These are phyloP conservation scores for Sedum album DNA, from an alignment of 164 flowering plant genomes.

Conservation along the genomic window DNA sequence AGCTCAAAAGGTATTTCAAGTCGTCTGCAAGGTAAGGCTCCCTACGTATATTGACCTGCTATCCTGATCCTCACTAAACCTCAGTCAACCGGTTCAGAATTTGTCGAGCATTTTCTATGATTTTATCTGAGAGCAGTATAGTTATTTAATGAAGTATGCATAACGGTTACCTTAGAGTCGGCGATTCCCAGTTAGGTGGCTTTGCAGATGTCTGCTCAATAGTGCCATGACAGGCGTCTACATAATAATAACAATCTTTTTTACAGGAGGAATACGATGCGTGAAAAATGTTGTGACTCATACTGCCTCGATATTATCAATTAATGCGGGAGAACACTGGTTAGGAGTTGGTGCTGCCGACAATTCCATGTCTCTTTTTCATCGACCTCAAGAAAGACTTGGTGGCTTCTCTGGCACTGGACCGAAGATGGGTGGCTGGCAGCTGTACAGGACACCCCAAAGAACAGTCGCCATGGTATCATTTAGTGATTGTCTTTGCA, in stretches of 20 bases:
- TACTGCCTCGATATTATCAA: constrained; percentile 59
- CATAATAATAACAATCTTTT: not conserved
- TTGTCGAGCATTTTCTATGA: no score
- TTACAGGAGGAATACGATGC: constrained; percentile 69
- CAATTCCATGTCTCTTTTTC: constrained; percentile 95
- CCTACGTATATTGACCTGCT: not conserved
- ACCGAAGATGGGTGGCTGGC: constrained; percentile 82
- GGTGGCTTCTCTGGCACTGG: constrained; percentile 66
- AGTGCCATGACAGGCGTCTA: not conserved
- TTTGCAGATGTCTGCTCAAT: not conserved
- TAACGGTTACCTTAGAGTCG: not conserved
- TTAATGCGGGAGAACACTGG: constrained; percentile 96
- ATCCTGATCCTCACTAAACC: not conserved
- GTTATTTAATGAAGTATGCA: no score
- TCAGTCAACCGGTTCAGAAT: not conserved
- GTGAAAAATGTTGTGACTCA: constrained; percentile 89
- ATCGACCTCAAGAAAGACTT: constrained; percentile 92
- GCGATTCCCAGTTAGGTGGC: not conserved
- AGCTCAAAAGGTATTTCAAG: not conserved
- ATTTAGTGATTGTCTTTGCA: not conserved
- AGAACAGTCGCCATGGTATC: constrained; percentile 71
- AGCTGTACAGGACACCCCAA: constrained; percentile 92
- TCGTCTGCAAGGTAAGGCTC: not conserved
- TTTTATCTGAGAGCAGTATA: no score
- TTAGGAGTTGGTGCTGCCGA: constrained; percentile 94